Evolutionary conservation across 768 basidiomycete genomes (phyloP).

Genomic region (Stropharia rugosoannulata): DNA sequence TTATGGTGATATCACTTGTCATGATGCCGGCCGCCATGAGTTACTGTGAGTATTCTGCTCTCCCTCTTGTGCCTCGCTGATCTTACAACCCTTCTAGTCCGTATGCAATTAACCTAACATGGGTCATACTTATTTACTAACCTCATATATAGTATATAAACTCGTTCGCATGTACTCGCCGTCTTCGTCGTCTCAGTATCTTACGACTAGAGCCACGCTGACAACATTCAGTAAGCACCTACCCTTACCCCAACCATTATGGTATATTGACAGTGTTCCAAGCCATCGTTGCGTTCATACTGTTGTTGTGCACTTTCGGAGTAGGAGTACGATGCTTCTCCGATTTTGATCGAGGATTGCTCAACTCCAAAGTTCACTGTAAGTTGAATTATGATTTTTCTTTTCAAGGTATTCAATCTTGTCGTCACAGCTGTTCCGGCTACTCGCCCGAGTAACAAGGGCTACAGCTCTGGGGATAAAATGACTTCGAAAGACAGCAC

Average conservation of each 20-base stretch:
- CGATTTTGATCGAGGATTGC: constrained; percentile 82
- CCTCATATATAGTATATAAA: constrained; percentile 62
- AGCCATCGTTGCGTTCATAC: constrained; percentile 78
- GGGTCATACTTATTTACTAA: neutral
- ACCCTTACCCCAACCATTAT: neutral
- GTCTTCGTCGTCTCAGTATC: constrained; percentile 49
- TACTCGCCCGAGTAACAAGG: constrained; percentile 42
- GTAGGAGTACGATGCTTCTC: constrained; percentile 78
- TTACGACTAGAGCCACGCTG: constrained; percentile 75
- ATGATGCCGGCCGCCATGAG: constrained; percentile 77
- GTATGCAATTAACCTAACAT: constrained; percentile 27
- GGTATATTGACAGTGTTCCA: neutral
- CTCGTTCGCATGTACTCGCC: constrained; percentile 82
- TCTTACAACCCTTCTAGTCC: constrained; percentile 26
- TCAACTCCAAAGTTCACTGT: constrained; percentile 74
- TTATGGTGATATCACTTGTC: constrained; percentile 70
- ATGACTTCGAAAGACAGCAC: constrained; percentile 50
- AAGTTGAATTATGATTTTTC: constrained; percentile 35
- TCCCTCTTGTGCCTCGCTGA: neutral
- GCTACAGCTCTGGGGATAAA: constrained; percentile 36
- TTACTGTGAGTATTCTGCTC: constrained; percentile 60
- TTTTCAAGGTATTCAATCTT: constrained; percentile 11
- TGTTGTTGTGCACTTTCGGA: constrained; percentile 71
- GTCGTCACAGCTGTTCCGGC: constrained; percentile 41
- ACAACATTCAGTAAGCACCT: constrained; percentile 69